A percentile compares a stretch with the other conserved stretches of the same genome.
Conservation (phyloP, 1,139 yeast genomes). For the Kodamaea arcana region DNA sequence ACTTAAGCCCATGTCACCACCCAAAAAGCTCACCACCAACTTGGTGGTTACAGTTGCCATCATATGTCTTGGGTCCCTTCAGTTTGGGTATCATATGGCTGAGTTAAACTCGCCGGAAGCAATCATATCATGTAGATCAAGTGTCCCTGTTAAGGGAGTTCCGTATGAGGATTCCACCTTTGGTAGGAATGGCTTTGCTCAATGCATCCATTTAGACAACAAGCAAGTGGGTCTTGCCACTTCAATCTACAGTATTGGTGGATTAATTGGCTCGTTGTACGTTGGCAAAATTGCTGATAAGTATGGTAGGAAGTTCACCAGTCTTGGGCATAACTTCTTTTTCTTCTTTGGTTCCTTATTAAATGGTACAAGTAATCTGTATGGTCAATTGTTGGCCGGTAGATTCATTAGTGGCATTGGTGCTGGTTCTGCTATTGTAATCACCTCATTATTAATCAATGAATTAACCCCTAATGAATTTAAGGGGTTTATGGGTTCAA, state of each 20-base stretch:
- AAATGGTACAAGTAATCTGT: conserved; percentile 50
- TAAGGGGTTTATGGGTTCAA: conserved; percentile 78
- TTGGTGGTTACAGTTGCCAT: conserved; percentile 30
- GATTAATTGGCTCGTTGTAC: conserved; percentile 69
- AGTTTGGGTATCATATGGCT: conserved; percentile 50
- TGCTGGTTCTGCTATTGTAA: conserved; percentile 84
- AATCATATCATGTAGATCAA: conserved; percentile 33
- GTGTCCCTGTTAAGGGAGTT: conserved; percentile 29
- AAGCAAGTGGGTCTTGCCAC: conserved; percentile 77
- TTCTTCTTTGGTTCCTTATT: conserved; percentile 67
- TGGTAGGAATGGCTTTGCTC: conserved; percentile 31
- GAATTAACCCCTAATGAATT: conserved; percentile 69
- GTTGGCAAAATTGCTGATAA: conserved; percentile 69
- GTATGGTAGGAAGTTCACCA: conserved; percentile 60
- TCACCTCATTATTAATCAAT: conserved; percentile 74
- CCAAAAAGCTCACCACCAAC: conserved; percentile 16
- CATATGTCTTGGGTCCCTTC: conserved; percentile 43
- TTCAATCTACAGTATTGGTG: conserved; percentile 82
- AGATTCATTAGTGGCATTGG: conserved; percentile 77
- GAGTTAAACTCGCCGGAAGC: conserved; percentile 46
- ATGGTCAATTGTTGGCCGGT: conserved; percentile 52
- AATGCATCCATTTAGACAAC: conserved; percentile 58
- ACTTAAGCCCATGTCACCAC: conserved; percentile 8
- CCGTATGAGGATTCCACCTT: conserved; percentile 36
- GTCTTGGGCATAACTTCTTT: conserved; percentile 51